A percentile compares a stretch with the other conserved stretches of the same genome.
Conservation (phyloP, 2,329 filamentous ascomycete genomes). For the Pyrenophora teres region DNA sequence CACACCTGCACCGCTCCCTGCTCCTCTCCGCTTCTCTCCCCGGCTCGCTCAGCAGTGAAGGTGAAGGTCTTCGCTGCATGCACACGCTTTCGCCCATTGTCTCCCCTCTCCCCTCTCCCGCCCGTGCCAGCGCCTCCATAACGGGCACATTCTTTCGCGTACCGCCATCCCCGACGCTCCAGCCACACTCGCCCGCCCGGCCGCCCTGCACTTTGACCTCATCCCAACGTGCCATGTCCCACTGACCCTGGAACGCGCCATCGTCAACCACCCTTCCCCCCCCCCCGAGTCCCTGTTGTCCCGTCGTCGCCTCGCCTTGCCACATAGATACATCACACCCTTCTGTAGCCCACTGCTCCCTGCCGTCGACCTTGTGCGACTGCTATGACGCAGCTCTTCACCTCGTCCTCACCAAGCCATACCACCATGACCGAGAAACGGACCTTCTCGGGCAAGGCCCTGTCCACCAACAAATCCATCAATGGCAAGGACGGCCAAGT, state of each 20-base stretch:
- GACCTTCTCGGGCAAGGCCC: slow-evolving; percentile 54
- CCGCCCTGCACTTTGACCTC: slow-evolving; percentile 10
- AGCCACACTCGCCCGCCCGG: slow-evolving; percentile 25
- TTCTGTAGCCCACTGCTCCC: slow-evolving; percentile 2
- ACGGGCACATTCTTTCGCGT: slow-evolving; percentile 35
- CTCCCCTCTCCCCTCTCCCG: neutral
- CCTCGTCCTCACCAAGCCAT: slow-evolving; percentile 44
- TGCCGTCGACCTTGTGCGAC: slow-evolving; percentile 6
- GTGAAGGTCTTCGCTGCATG: neutral
- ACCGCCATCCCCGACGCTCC: slow-evolving; percentile 18
- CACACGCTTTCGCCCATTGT: neutral
- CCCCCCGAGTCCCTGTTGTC: slow-evolving; percentile 16
- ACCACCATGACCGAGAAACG: slow-evolving; percentile 53
- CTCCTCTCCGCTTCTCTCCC: slow-evolving; percentile 7
- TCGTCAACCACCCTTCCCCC: slow-evolving; percentile 13
- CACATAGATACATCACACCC: slow-evolving; percentile 1
- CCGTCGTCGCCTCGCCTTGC: slow-evolving; percentile 7
- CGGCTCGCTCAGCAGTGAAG: neutral
- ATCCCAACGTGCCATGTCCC: slow-evolving; percentile 39
- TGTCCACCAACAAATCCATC: slow-evolving; percentile 54
- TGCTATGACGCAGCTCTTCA: slow-evolving; percentile 52
- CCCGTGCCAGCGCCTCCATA: slow-evolving; percentile 11
- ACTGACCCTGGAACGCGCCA: slow-evolving; percentile 36
- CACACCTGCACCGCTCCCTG: slow-evolving; percentile 6
- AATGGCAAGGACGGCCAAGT: slow-evolving; percentile 59